A percentile compares a stretch with the other conserved stretches of the same genome.
These are phyloP conservation scores for Colletotrichum sansevieriae DNA, from an alignment of 2,329 filamentous ascomycete genomes.

Conservation along the genomic window DNA sequence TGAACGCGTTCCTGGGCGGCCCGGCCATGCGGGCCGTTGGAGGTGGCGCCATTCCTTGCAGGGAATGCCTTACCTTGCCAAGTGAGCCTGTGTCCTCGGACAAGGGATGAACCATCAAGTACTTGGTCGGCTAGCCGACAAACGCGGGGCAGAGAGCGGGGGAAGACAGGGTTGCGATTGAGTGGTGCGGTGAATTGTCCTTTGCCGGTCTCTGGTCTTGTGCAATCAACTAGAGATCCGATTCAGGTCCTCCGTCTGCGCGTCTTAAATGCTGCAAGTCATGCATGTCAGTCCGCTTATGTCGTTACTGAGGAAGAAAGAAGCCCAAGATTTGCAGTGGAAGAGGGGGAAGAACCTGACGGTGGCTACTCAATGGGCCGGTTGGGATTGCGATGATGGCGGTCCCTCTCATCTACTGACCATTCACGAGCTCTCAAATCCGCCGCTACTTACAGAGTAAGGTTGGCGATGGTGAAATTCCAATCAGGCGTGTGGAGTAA, in stretches of 20 bases:
- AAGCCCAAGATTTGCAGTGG: background rate
- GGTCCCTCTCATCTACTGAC: slow-evolving; percentile 26
- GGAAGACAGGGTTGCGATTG: slow-evolving; percentile 17
- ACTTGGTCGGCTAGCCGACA: slow-evolving; percentile 20
- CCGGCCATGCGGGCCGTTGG: slow-evolving; percentile 23
- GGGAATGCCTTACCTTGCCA: background rate
- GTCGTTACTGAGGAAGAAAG: background rate
- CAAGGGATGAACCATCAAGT: slow-evolving; percentile 20
- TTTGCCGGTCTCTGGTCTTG: background rate
- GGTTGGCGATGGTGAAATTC: slow-evolving; percentile 21
- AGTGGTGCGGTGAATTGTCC: background rate
- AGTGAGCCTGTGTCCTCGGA: slow-evolving; percentile 1
- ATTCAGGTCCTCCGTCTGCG: background rate
- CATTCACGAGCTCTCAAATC: slow-evolving; percentile 38
- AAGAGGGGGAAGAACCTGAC: slow-evolving; percentile 10
- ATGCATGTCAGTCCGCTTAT: slow-evolving; percentile 23
- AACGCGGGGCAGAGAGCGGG: slow-evolving; percentile 31
- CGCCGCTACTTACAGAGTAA: slow-evolving; percentile 23
- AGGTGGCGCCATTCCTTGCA: slow-evolving; percentile 15
- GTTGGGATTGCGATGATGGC: slow-evolving; percentile 1
- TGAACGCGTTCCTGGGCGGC: slow-evolving; percentile 4
- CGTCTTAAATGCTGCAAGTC: background rate
- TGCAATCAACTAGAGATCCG: no score
- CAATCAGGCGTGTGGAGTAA: background rate
- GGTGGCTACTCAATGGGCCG: background rate